A percentile compares a stretch with the other conserved stretches of the same genome.
These are phyloP conservation scores for Phytophthora aleatoria DNA, from an alignment of 352 stramenopile species.

Conservation along the genomic window DNA sequence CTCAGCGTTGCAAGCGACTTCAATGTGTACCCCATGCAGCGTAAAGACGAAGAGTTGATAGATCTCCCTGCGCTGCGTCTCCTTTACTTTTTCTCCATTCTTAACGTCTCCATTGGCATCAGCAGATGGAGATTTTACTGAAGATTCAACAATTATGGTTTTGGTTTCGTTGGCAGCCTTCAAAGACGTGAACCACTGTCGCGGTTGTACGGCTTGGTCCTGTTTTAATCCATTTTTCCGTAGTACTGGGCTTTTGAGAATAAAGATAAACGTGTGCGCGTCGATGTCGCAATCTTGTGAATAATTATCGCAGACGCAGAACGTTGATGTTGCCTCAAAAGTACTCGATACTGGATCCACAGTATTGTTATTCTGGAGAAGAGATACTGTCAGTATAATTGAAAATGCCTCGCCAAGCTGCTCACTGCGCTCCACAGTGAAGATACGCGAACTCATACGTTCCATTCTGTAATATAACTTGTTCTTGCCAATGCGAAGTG, in stretches of 20 bases:
- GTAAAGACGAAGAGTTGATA: constrained; percentile 30
- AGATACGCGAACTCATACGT: constrained; percentile 43
- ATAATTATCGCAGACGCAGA: constrained; percentile 21
- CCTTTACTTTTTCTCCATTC: neutral
- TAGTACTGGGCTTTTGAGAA: constrained; percentile 21
- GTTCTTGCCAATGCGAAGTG: constrained; percentile 32
- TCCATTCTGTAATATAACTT: constrained; percentile 45
- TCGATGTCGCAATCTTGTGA: neutral
- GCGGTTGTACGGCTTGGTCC: constrained; percentile 25
- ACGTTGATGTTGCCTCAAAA: constrained; percentile 20
- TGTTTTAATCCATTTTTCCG: constrained; percentile 12
- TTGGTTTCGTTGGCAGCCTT: constrained; percentile 46
- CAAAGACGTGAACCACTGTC: constrained; percentile 60
- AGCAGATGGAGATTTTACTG: too few relatives aligned
- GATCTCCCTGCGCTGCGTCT: constrained; percentile 1
- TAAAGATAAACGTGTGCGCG: constrained; percentile 54
- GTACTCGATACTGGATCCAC: constrained; percentile 34
- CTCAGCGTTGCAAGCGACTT: constrained; percentile 13
- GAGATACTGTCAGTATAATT: constrained; percentile 45
- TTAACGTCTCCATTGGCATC: neutral
- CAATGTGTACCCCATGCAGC: constrained; percentile 23
- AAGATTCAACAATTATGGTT: constrained; percentile 37
- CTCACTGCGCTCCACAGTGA: constrained; percentile 39
- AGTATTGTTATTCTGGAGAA: constrained; percentile 47
- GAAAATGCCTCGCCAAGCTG: constrained; percentile 26